Evolutionary conservation across 2,329 filamentous ascomycete species (phyloP), one percentile per base, ranked within the genome.

Genomic region (Allantophomopsis lycopodina): DNA sequence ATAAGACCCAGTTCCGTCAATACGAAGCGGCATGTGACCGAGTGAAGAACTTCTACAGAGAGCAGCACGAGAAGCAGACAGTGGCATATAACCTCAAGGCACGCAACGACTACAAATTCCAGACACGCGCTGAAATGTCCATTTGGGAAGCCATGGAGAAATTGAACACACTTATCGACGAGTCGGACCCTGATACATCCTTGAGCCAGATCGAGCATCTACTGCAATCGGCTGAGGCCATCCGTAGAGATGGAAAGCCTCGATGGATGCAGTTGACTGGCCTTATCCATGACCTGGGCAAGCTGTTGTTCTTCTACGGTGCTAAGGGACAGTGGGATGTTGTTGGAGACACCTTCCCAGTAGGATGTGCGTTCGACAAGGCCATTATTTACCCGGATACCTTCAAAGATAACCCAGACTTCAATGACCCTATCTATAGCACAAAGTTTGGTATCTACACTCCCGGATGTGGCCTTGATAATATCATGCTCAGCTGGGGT

Each of bases 91-190:
- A 91, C 65, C 69, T 91, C 36, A 75, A 38, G 46, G 83, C 82
- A 12, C 83, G 85, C 42, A 75, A 79, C 50, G 63, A 69, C 43
- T 83, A 84, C 64, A 63, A 76, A 60, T 70, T 68, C 47, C 70
- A 75, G 43, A 71, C 71, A 5, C 76, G 82, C 10, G 50, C 50
- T 36, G 71, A 81, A 58, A 83, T 93, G 81, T 82, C 79, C 48
- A 70, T 93, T 56, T 93, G 85, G 85, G 70, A 91, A 59, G 85
- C 85, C 32, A 89, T 93, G 63, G 83, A 91, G 71, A 87, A 84
- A 63, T 77, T 93, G 54, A 84, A 93, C 71, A 86, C 82, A 0
- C 72, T 93, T 40, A 81, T 93, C 58, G 86, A 93, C 62, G 83
- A 89, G 61, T 86, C 79, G 16, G 85, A 93, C 65, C 85, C 86